A percentile compares a stretch with the other conserved stretches of the same genome.
phyloP scores from a whole-genome alignment of 164 flowering plant genomes.

The Pachysandra terminalis region DNA sequence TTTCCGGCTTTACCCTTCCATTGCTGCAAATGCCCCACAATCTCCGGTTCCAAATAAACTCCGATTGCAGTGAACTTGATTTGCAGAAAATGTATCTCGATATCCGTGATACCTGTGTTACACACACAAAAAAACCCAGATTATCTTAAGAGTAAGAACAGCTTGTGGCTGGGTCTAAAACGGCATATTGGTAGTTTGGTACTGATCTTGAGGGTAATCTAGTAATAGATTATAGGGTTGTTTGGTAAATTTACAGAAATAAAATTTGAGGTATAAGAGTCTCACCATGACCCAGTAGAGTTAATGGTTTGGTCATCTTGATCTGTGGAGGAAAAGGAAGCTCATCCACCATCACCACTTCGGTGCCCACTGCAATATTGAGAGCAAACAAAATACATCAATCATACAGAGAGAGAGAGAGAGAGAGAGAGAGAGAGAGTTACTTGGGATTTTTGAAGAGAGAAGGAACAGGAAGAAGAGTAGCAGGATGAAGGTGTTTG shows the following conservation, averaged over 20 bases:
- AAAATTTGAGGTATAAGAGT: neutral
- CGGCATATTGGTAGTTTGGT: neutral
- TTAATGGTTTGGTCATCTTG: slow-evolving; percentile 47
- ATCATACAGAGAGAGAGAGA: neutral
- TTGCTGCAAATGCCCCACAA: slow-evolving; percentile 50
- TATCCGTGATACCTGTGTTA: slow-evolving; percentile 75
- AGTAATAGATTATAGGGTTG: neutral
- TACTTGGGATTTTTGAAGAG: too few relatives aligned
- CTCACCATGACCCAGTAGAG: slow-evolving; percentile 77
- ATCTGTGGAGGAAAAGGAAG: slow-evolving; percentile 57
- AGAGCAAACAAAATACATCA: too few relatives aligned
- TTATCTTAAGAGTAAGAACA: neutral
- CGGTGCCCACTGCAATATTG: slow-evolving; percentile 51
- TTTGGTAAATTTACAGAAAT: neutral
- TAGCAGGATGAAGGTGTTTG: too few relatives aligned
- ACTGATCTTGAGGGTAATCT: neutral
- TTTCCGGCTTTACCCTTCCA: slow-evolving; percentile 72
- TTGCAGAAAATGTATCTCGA: slow-evolving; percentile 91
- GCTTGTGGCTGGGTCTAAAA: neutral
- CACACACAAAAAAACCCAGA: neutral
- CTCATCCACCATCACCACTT: slow-evolving; percentile 71
- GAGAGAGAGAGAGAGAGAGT: neutral
- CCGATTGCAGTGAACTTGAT: slow-evolving; percentile 94
- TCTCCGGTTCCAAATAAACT: slow-evolving; percentile 71
- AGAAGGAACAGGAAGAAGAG: too few relatives aligned